Base-by-base conservation (phyloP, 495 filamentous ascomycete species). In the Neurospora sp. region DNA sequence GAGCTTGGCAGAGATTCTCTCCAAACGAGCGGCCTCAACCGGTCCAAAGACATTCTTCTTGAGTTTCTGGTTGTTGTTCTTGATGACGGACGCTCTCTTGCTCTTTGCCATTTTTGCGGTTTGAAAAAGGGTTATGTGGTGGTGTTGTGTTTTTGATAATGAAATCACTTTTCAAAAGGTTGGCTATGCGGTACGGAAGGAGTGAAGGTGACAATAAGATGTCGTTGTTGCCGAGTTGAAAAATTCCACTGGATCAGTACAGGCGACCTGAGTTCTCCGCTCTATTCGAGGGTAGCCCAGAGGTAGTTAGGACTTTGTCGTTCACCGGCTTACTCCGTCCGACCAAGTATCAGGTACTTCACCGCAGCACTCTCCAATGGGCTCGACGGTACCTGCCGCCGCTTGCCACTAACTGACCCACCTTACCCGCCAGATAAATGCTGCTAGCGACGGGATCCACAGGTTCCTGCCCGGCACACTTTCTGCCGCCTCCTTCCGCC, bases 21-120 rank as follows among this genome's bases (percentile, higher is more conserved):
- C 89, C 59, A 88, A 90, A 70, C 94, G 87, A 44, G 91, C 94
- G 76, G 85, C 80, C 77, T 93, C 92, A 59, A 89, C 87, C 11
- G 94, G 94, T 0, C 89, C 91, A 79, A 96, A 97, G 73, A 97
- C 89, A 70, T 86, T 90, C 71, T 86, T 84, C 80, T 94, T 93
- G 65, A 97, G 85, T 71, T 85, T 89, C 71, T 88, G 85, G 78
- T 91, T 91, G 83, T 97, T 95, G 75, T 87, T 83, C 85, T 97
- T 97, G 75, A 86, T 87, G 69, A 85, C 83, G 75, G 91, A 93
- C 48, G 94, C 85, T 76, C 94, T 86, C 68, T 90, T 82, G 78
- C 92, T 90, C 77, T 96, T 97, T 4, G 94, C 94, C 94, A 97
- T 97, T 73, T 73, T 87, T 78, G 71, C 71, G 7, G 27, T 35